Conservation (phyloP, 495 filamentous ascomycete genomes). For the Mytilinidion resinicola region DNA sequence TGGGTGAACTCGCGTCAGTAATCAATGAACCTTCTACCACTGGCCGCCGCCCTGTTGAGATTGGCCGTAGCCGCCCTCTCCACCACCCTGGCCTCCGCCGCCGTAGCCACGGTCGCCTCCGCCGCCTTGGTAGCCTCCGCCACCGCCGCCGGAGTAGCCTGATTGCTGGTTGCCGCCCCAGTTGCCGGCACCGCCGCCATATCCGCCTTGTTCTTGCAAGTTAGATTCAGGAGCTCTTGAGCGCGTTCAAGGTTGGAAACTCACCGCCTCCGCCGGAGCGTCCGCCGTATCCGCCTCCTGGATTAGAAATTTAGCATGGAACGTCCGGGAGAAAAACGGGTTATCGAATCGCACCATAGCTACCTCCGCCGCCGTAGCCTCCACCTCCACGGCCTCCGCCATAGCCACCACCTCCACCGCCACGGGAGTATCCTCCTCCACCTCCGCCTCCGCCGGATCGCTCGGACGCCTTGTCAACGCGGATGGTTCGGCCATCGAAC, state of each 20-base stretch:
- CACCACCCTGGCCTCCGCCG: conserved; percentile 12
- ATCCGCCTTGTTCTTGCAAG: conserved; percentile 35
- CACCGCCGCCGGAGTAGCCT: conserved; percentile 21
- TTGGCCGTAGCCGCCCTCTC: conserved; percentile 4
- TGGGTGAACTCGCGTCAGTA: conserved; percentile 1
- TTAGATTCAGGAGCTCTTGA: neutral
- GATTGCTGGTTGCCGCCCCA: conserved; percentile 38
- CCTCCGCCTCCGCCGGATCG: conserved; percentile 53
- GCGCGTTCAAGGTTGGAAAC: neutral
- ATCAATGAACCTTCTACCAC: neutral
- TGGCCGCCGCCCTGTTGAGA: conserved; percentile 19
- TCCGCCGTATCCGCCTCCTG: conserved; percentile 27
- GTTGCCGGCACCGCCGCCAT: conserved; percentile 44
- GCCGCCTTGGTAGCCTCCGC: conserved; percentile 18
- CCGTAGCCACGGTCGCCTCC: conserved; percentile 14
- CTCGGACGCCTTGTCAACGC: conserved; percentile 93
- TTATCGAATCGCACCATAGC: conserved; percentile 14
- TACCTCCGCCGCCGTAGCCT: conserved; percentile 13
- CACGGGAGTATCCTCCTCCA: conserved; percentile 37
- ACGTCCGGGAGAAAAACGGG: neutral
- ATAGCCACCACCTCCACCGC: conserved; percentile 38
- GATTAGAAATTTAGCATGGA: neutral
- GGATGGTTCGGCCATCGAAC: conserved; percentile 92
- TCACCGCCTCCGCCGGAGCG: conserved; percentile 18
- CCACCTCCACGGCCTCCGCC: conserved; percentile 10